Conservation (phyloP, 495 filamentous ascomycete genomes). For the Pseudomonodictys pantanalensis region DNA sequence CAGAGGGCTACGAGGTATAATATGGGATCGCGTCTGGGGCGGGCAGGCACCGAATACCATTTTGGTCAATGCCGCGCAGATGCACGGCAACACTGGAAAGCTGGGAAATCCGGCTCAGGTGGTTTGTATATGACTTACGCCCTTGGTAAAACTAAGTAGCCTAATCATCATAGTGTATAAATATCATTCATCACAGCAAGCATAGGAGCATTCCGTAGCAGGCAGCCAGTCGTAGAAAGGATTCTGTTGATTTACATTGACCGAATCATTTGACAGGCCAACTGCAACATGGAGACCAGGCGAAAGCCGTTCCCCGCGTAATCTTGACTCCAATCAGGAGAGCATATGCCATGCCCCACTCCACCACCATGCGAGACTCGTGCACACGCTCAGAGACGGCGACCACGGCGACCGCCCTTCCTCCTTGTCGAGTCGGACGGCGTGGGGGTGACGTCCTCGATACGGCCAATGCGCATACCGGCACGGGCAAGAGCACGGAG, state of each 20-base stretch:
- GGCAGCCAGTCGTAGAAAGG: constrained; percentile 11
- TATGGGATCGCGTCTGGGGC: constrained; percentile 71
- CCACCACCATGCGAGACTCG: constrained; percentile 36
- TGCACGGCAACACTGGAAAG: constrained; percentile 63
- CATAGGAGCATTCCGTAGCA: not conserved
- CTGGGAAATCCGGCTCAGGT: constrained; percentile 63
- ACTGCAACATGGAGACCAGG: constrained; percentile 59
- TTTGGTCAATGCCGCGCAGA: constrained; percentile 76
- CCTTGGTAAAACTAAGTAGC: not conserved
- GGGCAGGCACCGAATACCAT: constrained; percentile 56
- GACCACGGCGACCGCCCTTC: constrained; percentile 99
- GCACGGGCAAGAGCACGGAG: constrained; percentile 97
- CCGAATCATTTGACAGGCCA: constrained; percentile 1
- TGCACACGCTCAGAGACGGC: constrained; percentile 77
- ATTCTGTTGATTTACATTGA: constrained; percentile 26
- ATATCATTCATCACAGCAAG: not conserved
- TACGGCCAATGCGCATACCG: constrained; percentile 99
- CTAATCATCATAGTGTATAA: constrained; percentile 1
- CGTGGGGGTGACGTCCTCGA: constrained; percentile 98
- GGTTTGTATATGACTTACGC: constrained; percentile 43
- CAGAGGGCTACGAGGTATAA: constrained; percentile 60
- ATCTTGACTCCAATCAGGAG: constrained; percentile 44
- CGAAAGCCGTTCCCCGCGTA: constrained; percentile 68
- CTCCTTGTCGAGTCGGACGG: constrained; percentile 97
- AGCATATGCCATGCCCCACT: constrained; percentile 40